A percentile compares a stretch with the other conserved stretches of the same genome.
Conservation (phyloP, 805 yeast species). For the Starmerella stellata region DNA sequence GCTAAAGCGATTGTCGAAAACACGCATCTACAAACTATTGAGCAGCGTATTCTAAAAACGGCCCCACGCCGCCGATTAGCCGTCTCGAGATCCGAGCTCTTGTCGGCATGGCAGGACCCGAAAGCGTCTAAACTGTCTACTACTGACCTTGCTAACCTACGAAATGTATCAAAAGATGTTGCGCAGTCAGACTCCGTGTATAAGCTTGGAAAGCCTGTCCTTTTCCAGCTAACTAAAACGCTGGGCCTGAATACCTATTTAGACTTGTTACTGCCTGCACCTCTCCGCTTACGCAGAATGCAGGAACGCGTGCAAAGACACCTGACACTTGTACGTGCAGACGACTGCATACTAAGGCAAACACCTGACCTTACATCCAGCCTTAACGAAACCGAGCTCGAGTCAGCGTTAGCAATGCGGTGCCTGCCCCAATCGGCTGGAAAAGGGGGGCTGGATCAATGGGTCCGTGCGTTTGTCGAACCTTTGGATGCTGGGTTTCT, state of each 20-base stretch:
- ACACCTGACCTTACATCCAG: not conserved
- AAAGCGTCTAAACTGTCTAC: conserved; percentile 3
- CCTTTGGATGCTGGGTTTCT: conserved; percentile 18
- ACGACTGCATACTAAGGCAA: conserved; percentile 12
- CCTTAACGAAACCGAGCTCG: conserved; percentile 10
- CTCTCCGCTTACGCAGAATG: too few species aligned
- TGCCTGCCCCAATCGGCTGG: conserved; percentile 11
- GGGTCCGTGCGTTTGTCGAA: conserved; percentile 15
- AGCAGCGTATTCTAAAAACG: not conserved
- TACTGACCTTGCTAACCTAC: too few species aligned
- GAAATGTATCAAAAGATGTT: not conserved
- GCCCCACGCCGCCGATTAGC: conserved; percentile 7
- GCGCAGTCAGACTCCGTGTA: conserved; percentile 10
- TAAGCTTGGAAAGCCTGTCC: conserved; percentile 1
- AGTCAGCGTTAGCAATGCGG: conserved; percentile 13
- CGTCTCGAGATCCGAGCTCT: conserved; percentile 31
- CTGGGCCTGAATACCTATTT: conserved; percentile 10
- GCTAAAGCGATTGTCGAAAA: conserved; percentile 13
- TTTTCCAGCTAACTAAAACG: conserved; percentile 8
- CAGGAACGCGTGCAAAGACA: conserved; percentile 9
- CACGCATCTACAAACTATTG: conserved; percentile 9
- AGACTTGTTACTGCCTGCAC: conserved; percentile 4
- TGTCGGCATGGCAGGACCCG: conserved; percentile 33
- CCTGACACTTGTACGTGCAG: conserved; percentile 13
- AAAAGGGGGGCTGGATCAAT: conserved; percentile 3